These are phyloP conservation scores for Heracleum sosnowskyi DNA, from an alignment of 129 eudicot genomes.

Conservation along the genomic window DNA sequence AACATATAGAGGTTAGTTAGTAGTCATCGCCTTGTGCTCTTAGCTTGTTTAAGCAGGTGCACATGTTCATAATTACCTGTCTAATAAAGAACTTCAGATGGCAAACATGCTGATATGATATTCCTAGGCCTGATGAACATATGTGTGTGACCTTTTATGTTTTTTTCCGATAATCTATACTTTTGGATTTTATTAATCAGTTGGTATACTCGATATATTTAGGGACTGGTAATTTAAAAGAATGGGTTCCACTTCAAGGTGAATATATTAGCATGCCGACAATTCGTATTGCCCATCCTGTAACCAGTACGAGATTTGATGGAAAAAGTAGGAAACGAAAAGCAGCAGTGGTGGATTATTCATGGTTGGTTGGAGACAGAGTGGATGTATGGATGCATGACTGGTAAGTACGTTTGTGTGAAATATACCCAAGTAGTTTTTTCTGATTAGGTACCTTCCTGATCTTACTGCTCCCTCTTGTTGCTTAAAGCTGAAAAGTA, in stretches of 20 bases:
- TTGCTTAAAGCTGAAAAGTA: background rate
- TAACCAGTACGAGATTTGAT: constrained; percentile 42
- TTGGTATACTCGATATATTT: background rate
- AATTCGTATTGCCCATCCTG: constrained; percentile 65
- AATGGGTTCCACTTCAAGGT: constrained; percentile 65
- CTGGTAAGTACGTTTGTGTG: constrained; percentile 41
- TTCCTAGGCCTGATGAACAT: background rate
- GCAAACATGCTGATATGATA: background rate
- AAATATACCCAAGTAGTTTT: background rate
- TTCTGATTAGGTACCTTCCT: background rate
- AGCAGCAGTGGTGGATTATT: constrained; percentile 48
- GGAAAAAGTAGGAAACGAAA: constrained; percentile 78
- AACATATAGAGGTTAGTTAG: background rate
- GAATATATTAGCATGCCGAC: constrained; percentile 46
- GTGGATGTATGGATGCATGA: constrained; percentile 80
- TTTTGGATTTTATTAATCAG: background rate
- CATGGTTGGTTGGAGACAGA: constrained; percentile 74
- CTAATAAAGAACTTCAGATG: background rate
- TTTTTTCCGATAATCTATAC: background rate
- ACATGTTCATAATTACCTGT: background rate
- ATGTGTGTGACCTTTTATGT: background rate
- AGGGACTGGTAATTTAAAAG: constrained; percentile 52
- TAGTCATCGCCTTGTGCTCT: background rate
- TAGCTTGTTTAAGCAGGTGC: background rate
- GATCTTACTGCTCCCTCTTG: background rate